Conservation (phyloP, 345 rosid species). For the Arabis alpina region DNA sequence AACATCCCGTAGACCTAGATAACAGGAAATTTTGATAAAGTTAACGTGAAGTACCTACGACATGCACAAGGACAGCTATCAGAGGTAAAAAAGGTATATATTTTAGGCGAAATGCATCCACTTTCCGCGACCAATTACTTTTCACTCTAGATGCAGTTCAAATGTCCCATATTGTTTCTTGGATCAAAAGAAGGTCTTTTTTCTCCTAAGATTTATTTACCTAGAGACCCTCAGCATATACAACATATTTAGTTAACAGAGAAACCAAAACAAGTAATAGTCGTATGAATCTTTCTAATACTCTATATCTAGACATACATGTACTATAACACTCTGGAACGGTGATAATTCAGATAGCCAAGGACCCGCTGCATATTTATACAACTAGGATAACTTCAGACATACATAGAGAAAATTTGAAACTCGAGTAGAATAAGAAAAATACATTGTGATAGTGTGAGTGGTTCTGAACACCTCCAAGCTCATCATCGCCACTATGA, state of each 20-base stretch:
- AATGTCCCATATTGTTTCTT: background rate
- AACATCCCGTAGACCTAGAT: constrained; percentile 83
- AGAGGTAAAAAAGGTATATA: background rate
- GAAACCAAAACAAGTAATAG: background rate
- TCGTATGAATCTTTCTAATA: background rate
- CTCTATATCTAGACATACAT: background rate
- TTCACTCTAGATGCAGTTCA: constrained; percentile 13
- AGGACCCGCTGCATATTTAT: background rate
- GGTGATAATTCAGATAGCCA: background rate
- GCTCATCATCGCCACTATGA: constrained; percentile 76
- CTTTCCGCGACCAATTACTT: background rate
- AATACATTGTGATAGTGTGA: constrained; percentile 88
- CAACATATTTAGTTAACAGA: background rate
- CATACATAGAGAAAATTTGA: background rate
- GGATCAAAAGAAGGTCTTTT: background rate
- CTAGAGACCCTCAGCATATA: constrained; percentile 16
- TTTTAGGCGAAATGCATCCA: background rate
- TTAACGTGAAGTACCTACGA: constrained; percentile 12
- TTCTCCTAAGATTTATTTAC: background rate
- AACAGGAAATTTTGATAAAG: constrained; percentile 8
- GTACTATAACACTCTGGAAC: background rate
- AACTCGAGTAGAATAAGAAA: constrained; percentile 26
- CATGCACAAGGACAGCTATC: background rate
- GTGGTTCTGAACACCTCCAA: constrained; percentile 85
- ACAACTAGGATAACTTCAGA: constrained; percentile 11